Percentiles rank a stretch among this genome's conserved stretches.
These are phyloP conservation scores for Cercospora sp. DNA, from an alignment of 2,329 filamentous ascomycete species.

Conservation along the genomic window DNA sequence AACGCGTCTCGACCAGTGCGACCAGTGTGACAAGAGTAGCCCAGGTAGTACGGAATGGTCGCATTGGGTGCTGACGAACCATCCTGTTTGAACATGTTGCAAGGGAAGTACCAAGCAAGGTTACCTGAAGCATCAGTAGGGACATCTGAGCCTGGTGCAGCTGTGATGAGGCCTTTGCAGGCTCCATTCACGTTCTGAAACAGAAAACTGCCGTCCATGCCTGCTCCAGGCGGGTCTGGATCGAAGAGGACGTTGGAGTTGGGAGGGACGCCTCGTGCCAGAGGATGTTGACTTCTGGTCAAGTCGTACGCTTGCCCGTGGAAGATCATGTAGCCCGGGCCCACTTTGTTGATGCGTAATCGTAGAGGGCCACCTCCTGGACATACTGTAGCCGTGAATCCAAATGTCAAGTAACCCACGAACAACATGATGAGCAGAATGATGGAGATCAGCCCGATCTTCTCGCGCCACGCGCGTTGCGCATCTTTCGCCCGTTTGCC, in stretches of 20 bases:
- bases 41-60: slow-evolving; percentile 73
- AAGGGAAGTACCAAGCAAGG: slow-evolving; percentile 96
- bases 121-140: slow-evolving; percentile 72
- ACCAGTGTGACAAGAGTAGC: slow-evolving; percentile 87
- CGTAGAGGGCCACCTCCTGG: slow-evolving; percentile 65
- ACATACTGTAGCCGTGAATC: slow-evolving; percentile 89
- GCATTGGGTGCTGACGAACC: slow-evolving; percentile 76
- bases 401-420: slow-evolving; percentile 95
- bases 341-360: slow-evolving; percentile 79
- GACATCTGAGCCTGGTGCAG: slow-evolving; percentile 69
- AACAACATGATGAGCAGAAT: slow-evolving; percentile 84
- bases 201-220: slow-evolving; percentile 92
- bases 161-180: slow-evolving; percentile 86
- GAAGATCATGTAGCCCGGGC: slow-evolving; percentile 87
- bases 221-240: slow-evolving; percentile 75
- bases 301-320: slow-evolving; percentile 90
- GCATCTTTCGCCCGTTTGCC: slow-evolving; percentile 83
- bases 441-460: slow-evolving; percentile 94
- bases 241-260: slow-evolving; percentile 83
- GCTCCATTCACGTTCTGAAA: slow-evolving; percentile 98
- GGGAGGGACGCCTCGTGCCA: slow-evolving; percentile 72
- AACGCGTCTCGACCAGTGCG: slow-evolving; percentile 67
- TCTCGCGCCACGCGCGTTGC: slow-evolving; percentile 92
- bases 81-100: slow-evolving; percentile 87
- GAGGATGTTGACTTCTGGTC: slow-evolving; percentile 72